A percentile compares a stretch with the other conserved stretches of the same genome.
These are phyloP conservation scores for Rhizopus delemar DNA, from an alignment of 371 early-diverging fungal species.

Conservation along the genomic window DNA sequence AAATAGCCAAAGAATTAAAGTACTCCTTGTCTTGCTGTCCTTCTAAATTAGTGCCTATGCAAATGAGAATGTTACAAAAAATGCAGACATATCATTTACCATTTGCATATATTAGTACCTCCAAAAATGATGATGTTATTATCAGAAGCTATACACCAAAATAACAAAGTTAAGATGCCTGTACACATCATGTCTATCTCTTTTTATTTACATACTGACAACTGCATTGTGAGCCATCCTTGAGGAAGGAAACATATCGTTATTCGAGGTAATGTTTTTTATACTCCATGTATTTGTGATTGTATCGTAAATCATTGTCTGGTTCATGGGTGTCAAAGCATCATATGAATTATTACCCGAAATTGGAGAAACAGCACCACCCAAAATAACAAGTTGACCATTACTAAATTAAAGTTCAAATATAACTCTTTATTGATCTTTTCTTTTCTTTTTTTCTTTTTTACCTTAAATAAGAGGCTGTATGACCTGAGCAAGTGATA, in stretches of 20 bases:
- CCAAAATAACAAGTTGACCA: slow-evolving; percentile 45
- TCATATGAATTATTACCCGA: neutral
- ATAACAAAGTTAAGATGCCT: neutral
- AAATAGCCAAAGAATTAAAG: slow-evolving; percentile 32
- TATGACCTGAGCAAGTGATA: slow-evolving; percentile 30
- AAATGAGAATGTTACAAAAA: neutral
- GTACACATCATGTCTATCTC: slow-evolving; percentile 8
- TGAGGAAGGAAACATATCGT: slow-evolving; percentile 21
- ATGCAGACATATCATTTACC: neutral
- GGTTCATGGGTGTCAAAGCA: slow-evolving; percentile 21
- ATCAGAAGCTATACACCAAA: slow-evolving; percentile 25
- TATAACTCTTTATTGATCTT: slow-evolving; percentile 4
- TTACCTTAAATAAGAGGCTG: slow-evolving; percentile 36
- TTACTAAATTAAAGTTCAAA: slow-evolving; percentile 22
- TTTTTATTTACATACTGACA: slow-evolving; percentile 37
- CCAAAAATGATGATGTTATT: slow-evolving; percentile 48
- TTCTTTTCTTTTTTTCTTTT: slow-evolving; percentile 17
- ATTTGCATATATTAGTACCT: slow-evolving; percentile 27
- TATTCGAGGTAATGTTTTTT: slow-evolving; percentile 7
- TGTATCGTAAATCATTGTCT: slow-evolving; percentile 33
- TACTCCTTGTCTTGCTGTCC: slow-evolving; percentile 24
- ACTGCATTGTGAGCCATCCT: slow-evolving; percentile 38
- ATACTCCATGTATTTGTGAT: slow-evolving; percentile 25
- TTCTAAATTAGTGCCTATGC: slow-evolving; percentile 34
- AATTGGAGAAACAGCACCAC: slow-evolving; percentile 28